Conservation (phyloP, 2,329 filamentous ascomycete species). For the Hysterium pulicare region DNA sequence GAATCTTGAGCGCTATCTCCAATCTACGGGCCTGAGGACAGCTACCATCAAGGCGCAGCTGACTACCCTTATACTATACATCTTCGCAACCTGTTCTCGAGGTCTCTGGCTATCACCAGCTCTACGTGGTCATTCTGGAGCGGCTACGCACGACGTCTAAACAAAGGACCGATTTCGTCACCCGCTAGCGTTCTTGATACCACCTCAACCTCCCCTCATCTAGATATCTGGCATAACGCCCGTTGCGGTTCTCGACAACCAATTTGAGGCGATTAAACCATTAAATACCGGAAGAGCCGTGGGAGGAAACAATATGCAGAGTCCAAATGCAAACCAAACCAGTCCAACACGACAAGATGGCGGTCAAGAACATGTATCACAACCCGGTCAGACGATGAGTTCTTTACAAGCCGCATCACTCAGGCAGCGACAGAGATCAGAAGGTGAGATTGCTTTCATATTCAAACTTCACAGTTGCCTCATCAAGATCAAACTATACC, state of each 20-base stretch:
- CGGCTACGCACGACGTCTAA: neutral
- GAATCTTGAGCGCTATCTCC: constrained; percentile 11
- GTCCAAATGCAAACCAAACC: constrained; percentile 17
- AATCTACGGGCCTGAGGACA: constrained; percentile 8
- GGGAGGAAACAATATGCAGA: constrained; percentile 27
- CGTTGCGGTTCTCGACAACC: too few relatives aligned
- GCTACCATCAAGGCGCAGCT: constrained; percentile 5
- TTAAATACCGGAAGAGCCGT: too few relatives aligned
- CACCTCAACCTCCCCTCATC: too few relatives aligned
- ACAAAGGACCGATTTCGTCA: constrained; percentile 4
- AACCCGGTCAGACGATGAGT: constrained; percentile 18
- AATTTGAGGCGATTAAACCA: too few relatives aligned
- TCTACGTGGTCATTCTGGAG: too few relatives aligned
- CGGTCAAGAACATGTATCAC: constrained; percentile 14
- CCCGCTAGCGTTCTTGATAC: neutral
- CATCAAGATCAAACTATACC: neutral
- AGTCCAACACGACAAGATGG: constrained; percentile 19
- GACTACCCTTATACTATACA: neutral
- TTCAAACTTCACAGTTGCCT: neutral
- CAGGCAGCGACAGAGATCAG: constrained; percentile 10
- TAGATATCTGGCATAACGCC: too few relatives aligned
- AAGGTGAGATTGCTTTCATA: constrained; percentile 11
- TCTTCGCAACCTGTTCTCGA: too few relatives aligned
- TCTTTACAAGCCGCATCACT: constrained; percentile 3
- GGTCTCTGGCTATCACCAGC: too few relatives aligned